These are phyloP conservation scores for Yamadazyma akitaensis DNA, from an alignment of 805 yeast genomes.

Conservation along the genomic window DNA sequence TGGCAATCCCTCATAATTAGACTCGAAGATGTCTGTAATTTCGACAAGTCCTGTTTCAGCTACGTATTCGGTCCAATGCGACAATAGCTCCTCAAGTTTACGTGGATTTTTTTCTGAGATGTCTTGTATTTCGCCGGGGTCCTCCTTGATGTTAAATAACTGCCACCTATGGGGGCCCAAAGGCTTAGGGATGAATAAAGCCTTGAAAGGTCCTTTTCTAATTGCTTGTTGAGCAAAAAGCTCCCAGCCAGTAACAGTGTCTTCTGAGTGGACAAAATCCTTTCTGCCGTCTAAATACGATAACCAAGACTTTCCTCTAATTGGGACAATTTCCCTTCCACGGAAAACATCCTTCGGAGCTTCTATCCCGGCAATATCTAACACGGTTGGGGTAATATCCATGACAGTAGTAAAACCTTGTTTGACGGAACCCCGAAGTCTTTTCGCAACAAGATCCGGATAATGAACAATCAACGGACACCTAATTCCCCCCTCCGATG, in stretches of 20 bases:
- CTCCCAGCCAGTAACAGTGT: conserved; percentile 55
- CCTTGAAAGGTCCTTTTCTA: conserved; percentile 48
- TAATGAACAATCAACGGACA: conserved; percentile 51
- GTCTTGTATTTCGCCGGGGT: conserved; percentile 53
- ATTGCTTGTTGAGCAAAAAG: conserved; percentile 55
- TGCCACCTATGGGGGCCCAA: conserved; percentile 47
- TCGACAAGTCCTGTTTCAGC: conserved; percentile 47
- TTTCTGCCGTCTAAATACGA: conserved; percentile 28
- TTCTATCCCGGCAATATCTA: conserved; percentile 45
- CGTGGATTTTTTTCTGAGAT: conserved; percentile 35
- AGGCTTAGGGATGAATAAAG: conserved; percentile 47
- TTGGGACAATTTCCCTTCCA: conserved; percentile 42
- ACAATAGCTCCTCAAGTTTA: conserved; percentile 38
- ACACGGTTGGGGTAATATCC: conserved; percentile 57
- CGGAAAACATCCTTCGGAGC: conserved; percentile 42
- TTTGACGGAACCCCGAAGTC: conserved; percentile 24
- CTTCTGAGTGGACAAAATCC: conserved; percentile 35
- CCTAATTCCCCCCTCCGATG: conserved; percentile 58
- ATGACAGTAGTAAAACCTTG: conserved; percentile 51
- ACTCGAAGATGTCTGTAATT: not conserved
- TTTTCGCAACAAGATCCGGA: conserved; percentile 30
- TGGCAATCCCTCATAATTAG: not conserved
- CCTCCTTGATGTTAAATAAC: conserved; percentile 39
- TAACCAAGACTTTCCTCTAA: conserved; percentile 48
- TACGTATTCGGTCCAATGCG: conserved; percentile 50